Base-by-base conservation (phyloP, 164 flowering plant genomes). In the Annona cherimola region DNA sequence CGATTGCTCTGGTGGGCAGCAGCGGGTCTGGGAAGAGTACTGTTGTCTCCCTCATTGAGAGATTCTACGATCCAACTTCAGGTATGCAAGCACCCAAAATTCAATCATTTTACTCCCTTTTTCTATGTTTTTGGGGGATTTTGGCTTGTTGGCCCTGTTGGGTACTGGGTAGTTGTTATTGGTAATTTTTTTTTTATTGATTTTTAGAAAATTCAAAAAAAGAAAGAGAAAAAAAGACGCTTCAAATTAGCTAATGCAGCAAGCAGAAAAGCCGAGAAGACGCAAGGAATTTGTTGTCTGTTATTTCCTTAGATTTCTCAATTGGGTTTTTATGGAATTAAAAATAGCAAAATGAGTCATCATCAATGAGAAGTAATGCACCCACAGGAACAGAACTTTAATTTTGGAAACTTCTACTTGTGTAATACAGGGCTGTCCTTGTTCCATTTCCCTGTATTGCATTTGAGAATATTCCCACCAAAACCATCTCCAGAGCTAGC, bases 21-120 rank as follows among this genome's bases (percentile, higher is more conserved):
- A 92, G 97, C 72, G 97, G 97, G 76, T 92, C 94, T 35, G 97
- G 97, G 16, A 92, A 92, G 75, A 92, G 97, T 87, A 92, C 97
- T 2, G 91, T 92, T 5, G 97, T 92, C 35, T 83, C 94, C 66
- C 92, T 92, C 75, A 92, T 92, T 45, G 97, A 92, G 81, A 83
- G 97, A 73, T 92, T 92, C 77, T 92, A 92, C 64, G 97, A 90
- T 78, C 92, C 97, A 67, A 79, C 79, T 45, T 84, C 89, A 79
- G 97, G 97, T 90, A 80, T 57, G 18, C 19, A 43, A 50, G n/a
- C 3, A 26, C 20, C 40, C 2, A 50, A 50, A 16, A 11, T 5
- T 59, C 72, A 46, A 20, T 68, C 54, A 19, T 20, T 18, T 19
- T 41, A 2, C 7, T 20, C 19, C 8, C 5, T 68, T 45, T 46